These are phyloP conservation scores for Mucor sp. DNA, from an alignment of 371 early-diverging fungal genomes.

Conservation along the genomic window DNA sequence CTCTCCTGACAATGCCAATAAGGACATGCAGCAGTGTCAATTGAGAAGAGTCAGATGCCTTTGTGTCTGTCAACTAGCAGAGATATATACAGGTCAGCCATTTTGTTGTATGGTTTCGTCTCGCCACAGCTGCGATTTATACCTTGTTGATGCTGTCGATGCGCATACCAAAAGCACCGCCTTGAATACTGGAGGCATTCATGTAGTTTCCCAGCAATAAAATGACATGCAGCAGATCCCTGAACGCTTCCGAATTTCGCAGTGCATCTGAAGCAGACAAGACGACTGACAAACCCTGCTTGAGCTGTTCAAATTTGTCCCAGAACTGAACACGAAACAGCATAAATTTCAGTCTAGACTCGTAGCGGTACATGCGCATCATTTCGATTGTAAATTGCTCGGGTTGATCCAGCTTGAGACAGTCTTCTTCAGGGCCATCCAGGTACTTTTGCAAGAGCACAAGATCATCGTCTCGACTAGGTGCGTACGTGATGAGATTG, in stretches of 20 bases:
- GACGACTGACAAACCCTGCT: slow-evolving; percentile 45
- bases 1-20: slow-evolving; percentile 43
- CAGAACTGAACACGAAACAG: slow-evolving; percentile 50
- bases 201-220: slow-evolving; percentile 63
- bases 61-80: slow-evolving; percentile 53
- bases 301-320: slow-evolving; percentile 48
- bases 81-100: neutral
- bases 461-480: slow-evolving; percentile 41
- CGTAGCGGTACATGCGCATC: slow-evolving; percentile 52
- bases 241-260: slow-evolving; percentile 40
- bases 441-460: slow-evolving; percentile 40
- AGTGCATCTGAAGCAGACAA: slow-evolving; percentile 48
- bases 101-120: neutral
- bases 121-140: neutral
- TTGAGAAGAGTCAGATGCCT: slow-evolving; percentile 42
- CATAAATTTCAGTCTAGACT: slow-evolving; percentile 50
- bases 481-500: slow-evolving; percentile 34
- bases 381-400: slow-evolving; percentile 60
- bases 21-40: slow-evolving; percentile 53
- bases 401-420: slow-evolving; percentile 45
- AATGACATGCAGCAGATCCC: slow-evolving; percentile 51
- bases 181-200: slow-evolving; percentile 59
- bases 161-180: slow-evolving; percentile 62
- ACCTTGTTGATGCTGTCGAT: slow-evolving; percentile 59
- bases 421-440: slow-evolving; percentile 38